Percentiles rank a stretch among this genome's conserved stretches.
Evolutionary conservation across 2,329 filamentous ascomycete genomes (phyloP).

Genomic region (Fusarium nurragi): DNA sequence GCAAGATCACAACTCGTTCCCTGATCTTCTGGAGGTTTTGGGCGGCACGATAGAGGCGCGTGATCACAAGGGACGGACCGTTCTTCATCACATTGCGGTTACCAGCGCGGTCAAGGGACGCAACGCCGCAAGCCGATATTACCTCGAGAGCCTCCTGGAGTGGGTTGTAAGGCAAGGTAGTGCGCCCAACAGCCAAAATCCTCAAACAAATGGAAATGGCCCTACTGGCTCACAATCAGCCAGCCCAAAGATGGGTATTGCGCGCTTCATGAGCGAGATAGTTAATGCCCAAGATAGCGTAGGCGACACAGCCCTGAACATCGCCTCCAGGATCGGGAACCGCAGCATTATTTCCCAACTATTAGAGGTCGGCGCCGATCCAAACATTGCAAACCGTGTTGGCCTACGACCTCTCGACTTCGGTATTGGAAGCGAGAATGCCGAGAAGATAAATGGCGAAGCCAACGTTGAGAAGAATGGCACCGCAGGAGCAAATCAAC

Average conservation of each 20-base stretch:
- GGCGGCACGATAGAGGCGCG: constrained; percentile 90
- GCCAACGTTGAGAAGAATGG: constrained; percentile 56
- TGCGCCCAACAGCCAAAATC: constrained; percentile 62
- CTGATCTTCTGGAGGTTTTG: constrained; percentile 87
- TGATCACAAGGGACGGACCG: constrained; percentile 88
- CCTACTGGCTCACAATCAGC: constrained; percentile 53
- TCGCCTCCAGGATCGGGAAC: constrained; percentile 92
- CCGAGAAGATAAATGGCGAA: constrained; percentile 57
- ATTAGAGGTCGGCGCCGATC: constrained; percentile 92
- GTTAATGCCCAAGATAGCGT: constrained; percentile 95
- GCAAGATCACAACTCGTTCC: constrained; percentile 88
- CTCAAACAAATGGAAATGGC: constrained; percentile 46
- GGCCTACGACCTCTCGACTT: constrained; percentile 93
- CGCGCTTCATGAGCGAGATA: constrained; percentile 95
- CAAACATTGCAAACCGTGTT: constrained; percentile 89
- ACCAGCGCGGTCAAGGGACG: constrained; percentile 95
- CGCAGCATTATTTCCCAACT: constrained; percentile 96
- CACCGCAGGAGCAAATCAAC: constrained; percentile 58
- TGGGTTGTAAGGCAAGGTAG: constrained; percentile 91
- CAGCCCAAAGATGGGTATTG: constrained; percentile 80
- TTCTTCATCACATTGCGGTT: constrained; percentile 94
- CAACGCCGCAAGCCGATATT: constrained; percentile 91
- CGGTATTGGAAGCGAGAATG: constrained; percentile 78
- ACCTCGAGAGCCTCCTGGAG: constrained; percentile 91
- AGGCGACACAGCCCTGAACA: constrained; percentile 93